Base-by-base conservation (phyloP, 768 basidiomycete genomes). In the Russula sp. region DNA sequence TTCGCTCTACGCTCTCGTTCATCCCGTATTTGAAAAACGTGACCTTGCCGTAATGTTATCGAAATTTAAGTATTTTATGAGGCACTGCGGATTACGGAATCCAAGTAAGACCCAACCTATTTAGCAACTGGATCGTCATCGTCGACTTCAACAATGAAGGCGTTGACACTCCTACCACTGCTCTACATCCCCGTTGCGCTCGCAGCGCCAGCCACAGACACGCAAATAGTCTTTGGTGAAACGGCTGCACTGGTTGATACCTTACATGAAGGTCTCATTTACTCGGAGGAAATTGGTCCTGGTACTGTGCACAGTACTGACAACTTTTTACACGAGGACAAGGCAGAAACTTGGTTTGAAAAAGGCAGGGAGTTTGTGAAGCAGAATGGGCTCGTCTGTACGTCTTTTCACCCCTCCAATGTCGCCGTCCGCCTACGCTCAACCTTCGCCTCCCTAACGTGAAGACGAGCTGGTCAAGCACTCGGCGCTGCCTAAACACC, bases 301-400 rank as follows among this genome's bases (percentile, higher is more conserved):
- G 52, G 65, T 48, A 73, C 79, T 48, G 58, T 83, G 6, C 75
- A 75, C 58, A 76, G 78, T 52, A 71, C 76, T 13, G 77, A 80
- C 73, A 77, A 78, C 68, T 70, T 74, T 4, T 75, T 80, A 50
- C 68, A 78, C 63, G 71, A 74, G 35, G 79, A 78, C 22, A 81
- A 79, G 73, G 58, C 42, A 13, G 54, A 87, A 75, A 79, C 80
- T 66, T 90, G 87, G 88, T 69, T 76, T 34, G 79, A 86, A 58
- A 74, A 82, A 27, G 88, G 86, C 20, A 82, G 78, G 71, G 77
- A 87, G 68, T 90, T 82, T 69, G 78, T 90, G 60, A 82, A 84
- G 71, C 82, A 90, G 75, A 80, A 88, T 55, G 85, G 81, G n/a
- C 68, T 91, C 37, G 75, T 82, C 48, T 92, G 91, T 92, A 69